A percentile compares a stretch with the other conserved stretches of the same genome.
Evolutionary conservation across 768 basidiomycete species (phyloP).

Genomic region (Tricholoma bakamatsutake): DNA sequence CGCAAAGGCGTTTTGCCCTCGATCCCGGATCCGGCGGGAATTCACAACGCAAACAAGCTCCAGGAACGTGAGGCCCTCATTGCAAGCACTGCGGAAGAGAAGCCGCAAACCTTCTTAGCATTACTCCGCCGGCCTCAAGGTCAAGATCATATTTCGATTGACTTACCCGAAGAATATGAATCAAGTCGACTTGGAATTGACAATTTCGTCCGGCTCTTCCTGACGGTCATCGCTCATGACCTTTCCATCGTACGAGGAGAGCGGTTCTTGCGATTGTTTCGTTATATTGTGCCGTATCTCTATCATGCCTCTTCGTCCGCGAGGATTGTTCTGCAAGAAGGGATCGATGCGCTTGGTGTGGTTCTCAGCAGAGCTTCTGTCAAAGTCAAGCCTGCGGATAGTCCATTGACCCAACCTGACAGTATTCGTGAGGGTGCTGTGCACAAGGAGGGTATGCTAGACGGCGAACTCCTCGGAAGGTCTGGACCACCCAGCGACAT

Average conservation of each 20-base stretch:
- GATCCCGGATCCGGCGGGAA: slow-evolving; percentile 57
- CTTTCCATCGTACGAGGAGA: slow-evolving; percentile 60
- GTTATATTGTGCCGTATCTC: slow-evolving; percentile 48
- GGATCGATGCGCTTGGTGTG: slow-evolving; percentile 58
- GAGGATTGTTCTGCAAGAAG: slow-evolving; percentile 54
- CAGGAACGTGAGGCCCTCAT: slow-evolving; percentile 71
- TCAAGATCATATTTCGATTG: slow-evolving; percentile 34
- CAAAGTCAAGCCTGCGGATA: slow-evolving; percentile 40
- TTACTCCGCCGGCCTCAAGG: slow-evolving; percentile 42
- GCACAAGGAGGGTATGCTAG: slow-evolving; percentile 21
- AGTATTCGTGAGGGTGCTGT: slow-evolving; percentile 22
- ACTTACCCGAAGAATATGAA: slow-evolving; percentile 57
- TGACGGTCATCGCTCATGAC: slow-evolving; percentile 78
- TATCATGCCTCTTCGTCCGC: slow-evolving; percentile 50
- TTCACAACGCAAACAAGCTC: slow-evolving; percentile 53
- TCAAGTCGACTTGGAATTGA: slow-evolving; percentile 50
- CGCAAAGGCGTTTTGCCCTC: slow-evolving; percentile 32
- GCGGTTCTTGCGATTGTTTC: slow-evolving; percentile 60
- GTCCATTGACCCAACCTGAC: slow-evolving; percentile 15
- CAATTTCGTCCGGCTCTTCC: slow-evolving; percentile 63
- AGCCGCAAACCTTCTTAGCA: slow-evolving; percentile 63
- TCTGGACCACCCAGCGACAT: slow-evolving; percentile 49
- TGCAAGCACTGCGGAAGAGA: slow-evolving; percentile 64
- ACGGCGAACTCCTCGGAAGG: slow-evolving; percentile 33
- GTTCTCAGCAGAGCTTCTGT: slow-evolving; percentile 43